These are phyloP conservation scores for Pichia sp. DNA, from an alignment of 1,139 yeast genomes.

Conservation along the genomic window DNA sequence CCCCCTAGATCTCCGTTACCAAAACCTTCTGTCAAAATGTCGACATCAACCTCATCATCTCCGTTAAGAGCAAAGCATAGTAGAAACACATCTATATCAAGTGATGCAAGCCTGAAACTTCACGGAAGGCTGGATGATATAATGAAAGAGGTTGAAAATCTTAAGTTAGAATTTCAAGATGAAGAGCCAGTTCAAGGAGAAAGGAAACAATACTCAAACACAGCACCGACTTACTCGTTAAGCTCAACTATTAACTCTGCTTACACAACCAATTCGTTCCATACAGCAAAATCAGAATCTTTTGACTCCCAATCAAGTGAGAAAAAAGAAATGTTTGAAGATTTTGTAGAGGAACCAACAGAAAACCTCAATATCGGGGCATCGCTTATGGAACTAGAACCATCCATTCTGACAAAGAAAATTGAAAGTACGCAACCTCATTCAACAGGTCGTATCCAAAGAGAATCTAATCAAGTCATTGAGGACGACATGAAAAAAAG, in stretches of 20 bases:
- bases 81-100: slow-evolving; percentile 8
- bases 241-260: slow-evolving; percentile 5
- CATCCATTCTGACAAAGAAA: background rate
- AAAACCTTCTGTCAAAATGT: background rate
- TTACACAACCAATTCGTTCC: slow-evolving; percentile 26
- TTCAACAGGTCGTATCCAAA: background rate
- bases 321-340: slow-evolving; percentile 18
- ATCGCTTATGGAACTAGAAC: background rate
- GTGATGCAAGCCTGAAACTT: slow-evolving; percentile 12
- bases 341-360: slow-evolving; percentile 9
- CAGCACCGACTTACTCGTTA: slow-evolving; percentile 1
- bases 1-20: slow-evolving; percentile 22
- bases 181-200: background rate
- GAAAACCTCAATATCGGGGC: background rate
- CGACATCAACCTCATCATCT: slow-evolving; percentile 1
- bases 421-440: background rate
- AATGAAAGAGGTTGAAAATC: slow-evolving; percentile 31
- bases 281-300: slow-evolving; percentile 26
- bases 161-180: slow-evolving; percentile 24
- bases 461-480: too few species aligned
- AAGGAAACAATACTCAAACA: background rate
- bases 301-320: slow-evolving; percentile 13
- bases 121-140: slow-evolving; percentile 29
- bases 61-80: slow-evolving; percentile 8
- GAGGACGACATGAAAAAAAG: slow-evolving; percentile 5